Base-by-base conservation (phyloP, 345 rosid species). In the Hypericum perforatum region DNA sequence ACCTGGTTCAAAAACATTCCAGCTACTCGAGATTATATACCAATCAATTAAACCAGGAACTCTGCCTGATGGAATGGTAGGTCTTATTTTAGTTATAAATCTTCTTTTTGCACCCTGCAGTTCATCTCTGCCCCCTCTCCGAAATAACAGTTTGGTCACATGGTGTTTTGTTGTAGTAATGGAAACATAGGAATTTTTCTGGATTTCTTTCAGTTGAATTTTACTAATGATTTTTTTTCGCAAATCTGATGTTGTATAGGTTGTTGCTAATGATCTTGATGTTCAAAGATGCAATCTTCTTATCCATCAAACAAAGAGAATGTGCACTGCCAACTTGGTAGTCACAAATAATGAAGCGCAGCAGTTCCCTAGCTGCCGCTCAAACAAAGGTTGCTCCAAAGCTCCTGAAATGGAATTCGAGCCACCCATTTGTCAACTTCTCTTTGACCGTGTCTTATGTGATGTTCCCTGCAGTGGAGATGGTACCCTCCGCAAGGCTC, bases 381-480 rank as follows among this genome's bases (percentile, higher is more conserved):
- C 54, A 41, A 75, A 59, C 63, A 70, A 69, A 72, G 56, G 41
- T 44, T 51, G 52, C 48, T 43, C 66, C 38, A 69, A 58, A 60
- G 72, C 55, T 56, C 65, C 71, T 16, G 71, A 59, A 59, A 65
- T 58, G 49, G 74, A 73, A 43, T 37, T 29, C 16, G 76, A 73
- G 62, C 62, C 63, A 6, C 54, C 65, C 48, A 58, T 66, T 40
- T 66, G 61, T 48, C 90, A 85, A 67, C 90, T 83, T 53, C 68
- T 79, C 9, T 92, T 92, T 79, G 94, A 92, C 57, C 94, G 97
- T 46, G 94, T 92, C 58, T 57, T 92, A 37, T 92, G 97, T 38
- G 98, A 92, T 59, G 98, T 92, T 64, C 97, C 97, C 9, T 88
- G 97, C 78, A 88, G 98, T 61, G 97, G 97, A 59, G 98, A 88